Percentiles rank a stretch among this genome's conserved stretches.
Evolutionary conservation across 2,329 filamentous ascomycete species (phyloP).

Genomic region (Nemania abortiva): DNA sequence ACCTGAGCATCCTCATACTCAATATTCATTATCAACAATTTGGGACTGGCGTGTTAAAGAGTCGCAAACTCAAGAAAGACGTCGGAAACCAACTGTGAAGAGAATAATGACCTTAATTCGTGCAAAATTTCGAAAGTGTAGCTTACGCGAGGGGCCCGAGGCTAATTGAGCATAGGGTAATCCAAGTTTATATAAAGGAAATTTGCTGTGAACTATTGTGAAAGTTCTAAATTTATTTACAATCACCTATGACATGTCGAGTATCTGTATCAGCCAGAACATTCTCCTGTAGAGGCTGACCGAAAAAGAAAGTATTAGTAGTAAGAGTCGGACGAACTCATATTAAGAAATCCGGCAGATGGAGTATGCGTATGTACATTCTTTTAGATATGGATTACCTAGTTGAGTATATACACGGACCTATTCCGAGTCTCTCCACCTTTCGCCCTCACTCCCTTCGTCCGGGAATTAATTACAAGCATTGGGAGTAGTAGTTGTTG

Average conservation of each 20-base stretch:
- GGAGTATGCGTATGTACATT: background rate
- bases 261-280: background rate
- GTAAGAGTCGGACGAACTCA: background rate
- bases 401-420: background rate
- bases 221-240: too few relatives aligned
- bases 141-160: background rate
- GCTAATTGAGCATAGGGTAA: too few relatives aligned
- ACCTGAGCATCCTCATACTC: background rate
- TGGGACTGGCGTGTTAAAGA: background rate
- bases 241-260: background rate
- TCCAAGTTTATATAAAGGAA: too few relatives aligned
- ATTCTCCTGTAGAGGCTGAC: background rate
- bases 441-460: background rate
- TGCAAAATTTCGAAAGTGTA: background rate
- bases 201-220: too few relatives aligned
- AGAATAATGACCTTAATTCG: background rate
- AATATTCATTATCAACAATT: rapidly evolving
- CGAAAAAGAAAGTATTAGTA: background rate
- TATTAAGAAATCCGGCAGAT: background rate
- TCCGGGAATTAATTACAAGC: constrained; percentile 15
- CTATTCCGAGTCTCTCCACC: background rate
- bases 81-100: background rate
- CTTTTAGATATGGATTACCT: background rate
- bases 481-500: constrained; percentile 52
- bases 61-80: background rate